Conservation (phyloP, 2,329 filamentous ascomycete genomes). For the Sporothrix globosa region DNA sequence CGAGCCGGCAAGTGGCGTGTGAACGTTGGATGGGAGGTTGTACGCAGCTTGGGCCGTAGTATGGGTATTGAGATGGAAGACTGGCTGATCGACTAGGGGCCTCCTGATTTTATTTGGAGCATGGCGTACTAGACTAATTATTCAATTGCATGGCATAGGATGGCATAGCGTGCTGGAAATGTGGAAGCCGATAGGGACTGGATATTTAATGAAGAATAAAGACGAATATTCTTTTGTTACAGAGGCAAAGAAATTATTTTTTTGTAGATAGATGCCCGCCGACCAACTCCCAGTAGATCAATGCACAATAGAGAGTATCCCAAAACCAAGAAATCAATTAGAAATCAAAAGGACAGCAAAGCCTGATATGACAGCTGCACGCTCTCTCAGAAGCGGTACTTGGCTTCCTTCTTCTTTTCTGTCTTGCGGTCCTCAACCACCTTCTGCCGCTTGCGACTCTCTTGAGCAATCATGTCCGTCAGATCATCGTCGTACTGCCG, state of each 20-base stretch:
- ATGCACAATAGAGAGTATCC: slow-evolving; percentile 26
- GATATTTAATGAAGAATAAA: slow-evolving; percentile 9
- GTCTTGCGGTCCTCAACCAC: slow-evolving; percentile 74
- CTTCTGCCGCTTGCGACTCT: slow-evolving; percentile 88
- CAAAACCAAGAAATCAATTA: slow-evolving; percentile 11
- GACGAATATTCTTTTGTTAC: slow-evolving; percentile 12
- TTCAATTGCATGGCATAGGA: slow-evolving; percentile 15
- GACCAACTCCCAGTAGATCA: slow-evolving; percentile 19
- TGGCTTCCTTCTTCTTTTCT: slow-evolving; percentile 62
- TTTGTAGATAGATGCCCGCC: background rate
- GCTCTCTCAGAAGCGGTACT: slow-evolving; percentile 52
- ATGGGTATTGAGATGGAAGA: slow-evolving; percentile 80
- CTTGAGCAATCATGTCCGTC: slow-evolving; percentile 92
- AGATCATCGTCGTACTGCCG: slow-evolving; percentile 76
- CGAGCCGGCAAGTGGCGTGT: slow-evolving; percentile 74
- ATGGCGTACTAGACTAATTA: background rate
- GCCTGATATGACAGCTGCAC: background rate
- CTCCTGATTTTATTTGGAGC: background rate
- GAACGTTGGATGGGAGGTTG: slow-evolving; percentile 77
- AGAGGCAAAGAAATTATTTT: background rate
- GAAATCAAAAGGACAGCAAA: background rate
- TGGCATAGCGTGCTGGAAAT: background rate
- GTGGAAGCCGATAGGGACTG: background rate
- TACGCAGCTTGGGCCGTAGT: slow-evolving; percentile 69
- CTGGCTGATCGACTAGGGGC: slow-evolving; percentile 66